Evolutionary conservation across 495 filamentous ascomycete species (phyloP).

Genomic region (Filosporella fistucella): DNA sequence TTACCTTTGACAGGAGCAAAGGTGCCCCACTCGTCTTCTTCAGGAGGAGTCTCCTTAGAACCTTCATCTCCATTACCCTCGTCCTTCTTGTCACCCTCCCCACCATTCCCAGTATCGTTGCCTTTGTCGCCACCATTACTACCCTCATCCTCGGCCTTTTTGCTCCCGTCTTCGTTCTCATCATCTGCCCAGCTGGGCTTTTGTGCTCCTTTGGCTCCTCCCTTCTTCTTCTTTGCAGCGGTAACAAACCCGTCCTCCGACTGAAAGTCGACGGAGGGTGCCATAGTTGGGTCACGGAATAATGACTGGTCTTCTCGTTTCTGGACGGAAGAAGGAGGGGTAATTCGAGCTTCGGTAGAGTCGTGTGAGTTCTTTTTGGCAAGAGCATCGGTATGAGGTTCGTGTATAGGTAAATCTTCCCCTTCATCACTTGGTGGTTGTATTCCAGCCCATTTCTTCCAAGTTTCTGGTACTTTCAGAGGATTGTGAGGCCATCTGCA

Average conservation of each 20-base stretch:
- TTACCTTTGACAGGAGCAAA: constrained; percentile 30
- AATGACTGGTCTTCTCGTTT: constrained; percentile 22
- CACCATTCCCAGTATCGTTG: constrained; percentile 28
- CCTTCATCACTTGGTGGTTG: constrained; percentile 10
- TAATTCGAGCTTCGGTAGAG: constrained; percentile 14
- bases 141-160: constrained; percentile 35
- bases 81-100: constrained; percentile 26
- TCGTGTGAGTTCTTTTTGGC: constrained; percentile 23
- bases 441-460: background rate
- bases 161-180: constrained; percentile 33
- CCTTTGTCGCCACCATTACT: constrained; percentile 31
- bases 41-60: background rate
- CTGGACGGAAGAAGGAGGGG: constrained; percentile 15
- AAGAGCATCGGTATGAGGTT: constrained; percentile 18
- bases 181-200: no score
- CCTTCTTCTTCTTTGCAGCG: constrained; percentile 38
- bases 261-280: constrained; percentile 36
- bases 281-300: constrained; percentile 27
- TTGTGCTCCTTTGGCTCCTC: constrained; percentile 24
- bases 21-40: constrained; percentile 27
- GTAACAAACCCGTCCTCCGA: constrained; percentile 42
- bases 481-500: constrained; percentile 16
- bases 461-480: constrained; percentile 15
- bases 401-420: constrained; percentile 12
- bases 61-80: constrained; percentile 25